Percentiles rank a stretch among this genome's conserved stretches.
phyloP scores from a whole-genome alignment of 345 rosid genomes.

The Mangifera indica region DNA sequence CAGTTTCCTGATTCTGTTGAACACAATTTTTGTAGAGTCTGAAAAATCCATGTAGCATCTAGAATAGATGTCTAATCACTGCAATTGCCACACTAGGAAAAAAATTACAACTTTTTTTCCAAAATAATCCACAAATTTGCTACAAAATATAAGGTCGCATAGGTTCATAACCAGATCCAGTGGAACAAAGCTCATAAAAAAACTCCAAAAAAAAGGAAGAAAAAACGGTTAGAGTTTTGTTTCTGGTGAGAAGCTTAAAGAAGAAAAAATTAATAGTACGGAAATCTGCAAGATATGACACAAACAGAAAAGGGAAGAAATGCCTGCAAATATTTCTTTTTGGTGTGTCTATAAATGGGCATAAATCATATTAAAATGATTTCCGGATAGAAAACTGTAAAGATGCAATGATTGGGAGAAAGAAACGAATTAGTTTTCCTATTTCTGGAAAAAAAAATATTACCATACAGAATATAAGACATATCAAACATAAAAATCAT shows the following conservation, averaged over 20 bases:
- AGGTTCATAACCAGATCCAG: too few species aligned
- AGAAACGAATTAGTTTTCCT: constrained; percentile 11
- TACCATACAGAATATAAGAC: not conserved
- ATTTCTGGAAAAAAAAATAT: constrained; percentile 21
- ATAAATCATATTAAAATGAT: not conserved
- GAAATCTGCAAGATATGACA: not conserved
- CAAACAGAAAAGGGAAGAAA: not conserved
- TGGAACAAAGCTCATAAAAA: not conserved
- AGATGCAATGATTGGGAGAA: constrained; percentile 17
- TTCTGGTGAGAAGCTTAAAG: constrained; percentile 14
- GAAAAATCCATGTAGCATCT: constrained; percentile 45
- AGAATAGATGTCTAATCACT: constrained; percentile 18
- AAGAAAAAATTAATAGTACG: not conserved
- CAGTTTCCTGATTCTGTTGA: constrained; percentile 43
- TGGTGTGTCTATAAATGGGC: constrained; percentile 1
- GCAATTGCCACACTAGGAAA: constrained; percentile 7
- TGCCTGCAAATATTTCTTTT: not conserved
- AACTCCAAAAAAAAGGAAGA: not conserved
- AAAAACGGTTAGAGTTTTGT: constrained; percentile 3
- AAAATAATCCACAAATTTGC: constrained; percentile 5
- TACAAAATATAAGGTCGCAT: constrained; percentile 19
- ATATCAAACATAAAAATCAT: not conserved
- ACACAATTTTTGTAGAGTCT: constrained; percentile 43
- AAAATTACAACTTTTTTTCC: not conserved
- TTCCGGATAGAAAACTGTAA: constrained; percentile 2